Evolutionary conservation across 164 flowering plant genomes (phyloP).

Genomic region (Cinnamomum micranthum): DNA sequence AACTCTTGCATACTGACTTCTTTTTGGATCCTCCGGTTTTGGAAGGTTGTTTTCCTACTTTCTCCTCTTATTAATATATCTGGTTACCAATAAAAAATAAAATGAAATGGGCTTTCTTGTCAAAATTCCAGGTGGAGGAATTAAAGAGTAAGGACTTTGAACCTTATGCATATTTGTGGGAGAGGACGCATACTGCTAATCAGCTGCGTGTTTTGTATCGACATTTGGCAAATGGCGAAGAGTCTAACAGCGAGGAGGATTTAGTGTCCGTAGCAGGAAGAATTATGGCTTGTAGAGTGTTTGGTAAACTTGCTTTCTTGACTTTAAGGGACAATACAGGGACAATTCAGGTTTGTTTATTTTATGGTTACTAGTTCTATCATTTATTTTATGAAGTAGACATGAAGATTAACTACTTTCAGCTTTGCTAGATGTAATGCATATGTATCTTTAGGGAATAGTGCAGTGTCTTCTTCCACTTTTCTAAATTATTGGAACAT

Average conservation of each 20-base stretch:
- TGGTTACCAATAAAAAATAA: no score
- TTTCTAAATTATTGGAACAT: no score
- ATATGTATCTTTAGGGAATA: no score
- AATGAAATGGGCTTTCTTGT: neutral
- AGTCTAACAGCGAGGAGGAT: constrained; percentile 44
- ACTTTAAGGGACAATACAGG: constrained; percentile 88
- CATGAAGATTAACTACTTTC: no score
- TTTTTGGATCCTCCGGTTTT: neutral
- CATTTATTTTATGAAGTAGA: no score
- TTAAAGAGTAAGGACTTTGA: constrained; percentile 66
- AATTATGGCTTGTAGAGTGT: constrained; percentile 80
- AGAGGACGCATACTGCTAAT: constrained; percentile 64
- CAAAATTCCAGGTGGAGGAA: constrained; percentile 61
- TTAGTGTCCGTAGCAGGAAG: constrained; percentile 79
- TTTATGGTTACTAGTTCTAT: neutral
- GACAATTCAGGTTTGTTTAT: constrained; percentile 63
- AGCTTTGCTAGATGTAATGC: no score
- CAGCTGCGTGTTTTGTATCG: constrained; percentile 65
- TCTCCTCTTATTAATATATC: no score
- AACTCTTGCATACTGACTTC: neutral
- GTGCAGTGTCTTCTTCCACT: no score
- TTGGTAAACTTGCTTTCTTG: constrained; percentile 89
- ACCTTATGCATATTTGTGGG: constrained; percentile 90
- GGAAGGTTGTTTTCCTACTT: no score
- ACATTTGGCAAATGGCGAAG: constrained; percentile 57